Evolutionary conservation across 768 basidiomycete genomes (phyloP), one percentile per base, ranked within the genome.

Genomic region (Mycena kentingensis): DNA sequence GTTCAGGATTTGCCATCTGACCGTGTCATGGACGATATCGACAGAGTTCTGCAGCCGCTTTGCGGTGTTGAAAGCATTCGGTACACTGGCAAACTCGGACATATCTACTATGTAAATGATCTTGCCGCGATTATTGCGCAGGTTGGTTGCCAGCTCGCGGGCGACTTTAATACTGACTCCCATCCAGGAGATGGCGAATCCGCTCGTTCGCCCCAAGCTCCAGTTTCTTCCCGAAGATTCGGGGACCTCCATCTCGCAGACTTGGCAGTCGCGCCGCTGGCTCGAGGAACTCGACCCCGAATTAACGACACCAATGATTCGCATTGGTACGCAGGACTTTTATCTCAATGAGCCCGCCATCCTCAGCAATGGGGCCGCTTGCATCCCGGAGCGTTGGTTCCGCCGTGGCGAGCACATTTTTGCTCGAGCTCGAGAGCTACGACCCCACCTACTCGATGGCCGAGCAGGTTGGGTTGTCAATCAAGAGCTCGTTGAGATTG

Each of bases 181-280:
- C 16, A 13, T 35, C n/a, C 36, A 73, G 72, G 74, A 74, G 63
- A 69, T 73, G 63, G 58, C 68, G 3, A 76, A 76, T 48, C 72
- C 72, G 0, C 19, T 34, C n/a, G 67, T 76, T 11, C 61, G 67
- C 0, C 54, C 56, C 0, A 60, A 70, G 36, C 54, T 76, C 0
- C 34, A 43, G 2, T 66, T 69, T 45, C 69, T 70, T 47, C 71
- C 73, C 10, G 70, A 74, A 56, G 73, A 74, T 53, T 48, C 46
- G 21, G 66, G 68, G 0, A 19, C 16, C 2, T 18, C 46, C 2
- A 29, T 68, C 0, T 21, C 37, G 0, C 63, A 73, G 45, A 60
- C 65, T 24, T 52, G 58, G 19, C 67, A 70, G 46, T 65, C 59
- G 0, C 8, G 22, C 3, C 55, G 57, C 2, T 73, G 71, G 73